Evolutionary conservation across 2,329 filamentous ascomycete species (phyloP).

Genomic region (Corynespora cassiicola): DNA sequence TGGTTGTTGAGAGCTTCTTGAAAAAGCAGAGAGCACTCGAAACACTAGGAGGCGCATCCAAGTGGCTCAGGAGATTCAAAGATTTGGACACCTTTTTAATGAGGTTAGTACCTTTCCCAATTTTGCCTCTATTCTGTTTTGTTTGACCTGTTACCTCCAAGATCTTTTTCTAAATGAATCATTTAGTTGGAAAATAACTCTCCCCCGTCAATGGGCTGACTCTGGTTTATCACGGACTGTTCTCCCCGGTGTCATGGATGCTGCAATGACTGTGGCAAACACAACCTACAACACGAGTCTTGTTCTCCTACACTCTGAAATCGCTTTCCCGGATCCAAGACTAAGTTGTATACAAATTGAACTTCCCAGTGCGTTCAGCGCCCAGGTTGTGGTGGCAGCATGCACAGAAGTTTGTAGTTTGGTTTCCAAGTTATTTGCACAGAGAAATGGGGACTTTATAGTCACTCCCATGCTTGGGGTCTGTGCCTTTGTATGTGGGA

Average conservation of each 20-base stretch:
- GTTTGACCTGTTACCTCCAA: no score
- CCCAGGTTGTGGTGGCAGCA: conserved; percentile 1
- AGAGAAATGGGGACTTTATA: no score
- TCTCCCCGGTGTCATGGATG: conserved; percentile 7
- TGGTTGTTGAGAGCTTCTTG: conserved; percentile 3
- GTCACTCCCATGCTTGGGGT: no score
- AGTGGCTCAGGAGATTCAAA: conserved; percentile 4
- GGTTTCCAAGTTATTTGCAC: conserved; percentile 1
- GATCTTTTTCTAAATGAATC: no score
- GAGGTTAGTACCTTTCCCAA: conserved; percentile 3
- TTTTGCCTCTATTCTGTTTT: not conserved
- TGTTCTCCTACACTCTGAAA: conserved; percentile 2
- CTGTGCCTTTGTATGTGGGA: conserved; percentile 9
- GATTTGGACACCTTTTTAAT: conserved; percentile 4
- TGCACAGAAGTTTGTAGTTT: conserved; percentile 4
- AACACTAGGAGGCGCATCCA: not conserved
- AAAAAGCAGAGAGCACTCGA: not conserved
- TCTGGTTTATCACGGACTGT: conserved; percentile 6
- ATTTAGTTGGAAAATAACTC: conserved; percentile 3
- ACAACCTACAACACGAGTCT: conserved; percentile 7
- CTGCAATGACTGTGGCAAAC: conserved; percentile 9
- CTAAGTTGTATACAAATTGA: conserved; percentile 5
- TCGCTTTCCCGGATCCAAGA: conserved; percentile 4
- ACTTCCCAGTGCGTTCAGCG: conserved; percentile 5
- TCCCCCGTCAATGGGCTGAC: conserved; percentile 9